Evolutionary conservation across 2,329 filamentous ascomycete genomes (phyloP).

Genomic region (Ophidiomyces ophidiicola): DNA sequence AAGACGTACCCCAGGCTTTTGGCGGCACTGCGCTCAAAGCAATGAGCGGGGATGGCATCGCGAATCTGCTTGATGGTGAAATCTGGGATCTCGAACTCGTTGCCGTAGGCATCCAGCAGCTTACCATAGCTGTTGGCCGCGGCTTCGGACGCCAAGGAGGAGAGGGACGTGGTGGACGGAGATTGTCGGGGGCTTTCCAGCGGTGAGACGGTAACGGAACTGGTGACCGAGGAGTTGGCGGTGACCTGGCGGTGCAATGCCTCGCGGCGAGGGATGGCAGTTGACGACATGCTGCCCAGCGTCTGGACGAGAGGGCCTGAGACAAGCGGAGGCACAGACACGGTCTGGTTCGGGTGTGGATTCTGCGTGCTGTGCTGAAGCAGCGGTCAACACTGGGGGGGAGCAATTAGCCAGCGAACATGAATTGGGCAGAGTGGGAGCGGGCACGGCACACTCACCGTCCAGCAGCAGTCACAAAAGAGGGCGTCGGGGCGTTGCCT

Average conservation of each 20-base stretch:
- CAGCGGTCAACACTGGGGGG: too few relatives aligned
- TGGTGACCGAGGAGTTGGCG: constrained; percentile 43
- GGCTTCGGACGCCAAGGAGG: constrained; percentile 65
- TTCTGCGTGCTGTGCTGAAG: too few relatives aligned
- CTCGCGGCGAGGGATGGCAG: constrained; percentile 34
- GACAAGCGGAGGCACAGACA: too few relatives aligned
- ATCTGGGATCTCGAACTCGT: constrained; percentile 84
- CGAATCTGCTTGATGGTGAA: constrained; percentile 97
- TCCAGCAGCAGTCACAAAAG: too few relatives aligned
- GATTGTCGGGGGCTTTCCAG: constrained; percentile 51
- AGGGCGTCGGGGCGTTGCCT: too few relatives aligned
- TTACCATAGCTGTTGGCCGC: constrained; percentile 40
- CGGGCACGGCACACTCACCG: too few relatives aligned
- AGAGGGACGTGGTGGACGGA: constrained; percentile 78
- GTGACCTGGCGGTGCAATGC: constrained; percentile 43
- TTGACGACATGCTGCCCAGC: constrained; percentile 38
- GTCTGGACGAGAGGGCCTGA: too few relatives aligned
- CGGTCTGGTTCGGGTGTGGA: too few relatives aligned
- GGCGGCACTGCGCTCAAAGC: constrained; percentile 73
- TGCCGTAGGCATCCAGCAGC: constrained; percentile 85
- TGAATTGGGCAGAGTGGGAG: too few relatives aligned
- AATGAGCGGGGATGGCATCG: constrained; percentile 94
- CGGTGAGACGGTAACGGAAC: constrained; percentile 45
- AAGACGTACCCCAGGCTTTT: constrained; percentile 70
- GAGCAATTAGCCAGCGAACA: too few relatives aligned